Base-by-base conservation (phyloP, 768 basidiomycete genomes). In the Holtermannia corniformis region DNA sequence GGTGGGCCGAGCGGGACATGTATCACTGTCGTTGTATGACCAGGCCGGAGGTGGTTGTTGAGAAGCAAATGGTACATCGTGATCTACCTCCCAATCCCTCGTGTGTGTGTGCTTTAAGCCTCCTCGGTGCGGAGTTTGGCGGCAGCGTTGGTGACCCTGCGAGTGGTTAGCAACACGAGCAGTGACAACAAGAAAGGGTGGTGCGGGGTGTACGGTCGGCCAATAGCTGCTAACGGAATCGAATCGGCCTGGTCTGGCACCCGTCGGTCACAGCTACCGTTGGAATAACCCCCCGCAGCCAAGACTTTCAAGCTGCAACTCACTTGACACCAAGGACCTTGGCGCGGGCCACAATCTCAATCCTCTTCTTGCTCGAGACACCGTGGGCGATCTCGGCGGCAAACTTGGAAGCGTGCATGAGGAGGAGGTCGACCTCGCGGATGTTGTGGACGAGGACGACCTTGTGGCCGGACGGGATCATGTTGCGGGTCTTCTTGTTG, bases 321-420 rank as follows among this genome's bases (percentile, higher is more conserved):
- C 60, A 71, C 72, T 92, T 96, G 75, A 97, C 78, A 54, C 85
- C 84, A 63, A 74, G 57, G 48, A 75, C 74, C 69, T 72, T 73
- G 37, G 75, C 75, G 85, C 91, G 81, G 76, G 92, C 89, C 47
- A 97, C 76, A 64, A 99, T 91, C 52, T 80, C 76, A 50, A 83
- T 83, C 63, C 95, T 87, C 80, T 97, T 96, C 73, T 88, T 85
- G 79, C 86, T 87, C 77, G 85, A 87, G 60, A 99, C 91, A 63
- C 82, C 84, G 80, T 95, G 92, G 49, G 95, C 95, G 65, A 99
- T 90, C 74, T 93, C 89, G 50, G 91, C 95, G 46, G 91, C 84
- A 72, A 85, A 97, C 67, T 77, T 84, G 79, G 88, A 88, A 82
- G 89, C 92, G 82, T 96, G 92, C 90, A 96, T 92, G 49, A 96